phyloP scores from a whole-genome alignment of 352 stramenopile genomes.

The Phytopythium chamaehyphon region DNA sequence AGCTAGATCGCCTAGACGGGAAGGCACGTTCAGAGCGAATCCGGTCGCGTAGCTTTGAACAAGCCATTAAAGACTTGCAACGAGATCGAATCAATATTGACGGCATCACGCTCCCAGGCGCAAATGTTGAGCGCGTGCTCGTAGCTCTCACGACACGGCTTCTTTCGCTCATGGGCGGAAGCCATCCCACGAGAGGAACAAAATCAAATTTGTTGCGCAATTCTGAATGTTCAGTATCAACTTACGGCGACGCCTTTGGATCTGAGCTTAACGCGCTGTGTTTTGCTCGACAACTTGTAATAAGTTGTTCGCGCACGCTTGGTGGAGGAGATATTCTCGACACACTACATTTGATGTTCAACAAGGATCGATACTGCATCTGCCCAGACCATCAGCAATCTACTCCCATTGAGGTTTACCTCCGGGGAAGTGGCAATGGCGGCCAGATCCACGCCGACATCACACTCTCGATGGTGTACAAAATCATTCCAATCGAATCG shows the following conservation, averaged over 20 bases:
- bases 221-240: not conserved
- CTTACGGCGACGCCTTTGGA: not conserved
- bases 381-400: conserved; percentile 41
- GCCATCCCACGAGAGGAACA: not conserved
- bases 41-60: conserved; percentile 44
- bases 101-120: conserved; percentile 23
- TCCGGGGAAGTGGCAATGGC: not conserved
- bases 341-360: conserved; percentile 47
- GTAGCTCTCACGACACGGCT: conserved; percentile 15
- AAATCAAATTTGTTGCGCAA: not conserved
- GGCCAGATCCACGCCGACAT: conserved; percentile 9
- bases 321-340: conserved; percentile 68
- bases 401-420: conserved; percentile 34
- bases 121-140: conserved; percentile 30
- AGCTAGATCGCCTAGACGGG: conserved; percentile 34
- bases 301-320: conserved; percentile 59
- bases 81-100: conserved; percentile 62
- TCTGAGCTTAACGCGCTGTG: conserved; percentile 48
- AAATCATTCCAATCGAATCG: conserved; percentile 23
- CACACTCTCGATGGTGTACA: conserved; percentile 41
- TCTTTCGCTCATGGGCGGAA: not conserved
- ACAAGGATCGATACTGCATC: conserved; percentile 41
- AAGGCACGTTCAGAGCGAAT: conserved; percentile 31
- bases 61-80: conserved; percentile 66
- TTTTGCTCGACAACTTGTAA: conserved; percentile 50